Evolutionary conservation across 2,329 filamentous ascomycete species (phyloP), one percentile per base, ranked within the genome.

Genomic region (Penicillium sp.): DNA sequence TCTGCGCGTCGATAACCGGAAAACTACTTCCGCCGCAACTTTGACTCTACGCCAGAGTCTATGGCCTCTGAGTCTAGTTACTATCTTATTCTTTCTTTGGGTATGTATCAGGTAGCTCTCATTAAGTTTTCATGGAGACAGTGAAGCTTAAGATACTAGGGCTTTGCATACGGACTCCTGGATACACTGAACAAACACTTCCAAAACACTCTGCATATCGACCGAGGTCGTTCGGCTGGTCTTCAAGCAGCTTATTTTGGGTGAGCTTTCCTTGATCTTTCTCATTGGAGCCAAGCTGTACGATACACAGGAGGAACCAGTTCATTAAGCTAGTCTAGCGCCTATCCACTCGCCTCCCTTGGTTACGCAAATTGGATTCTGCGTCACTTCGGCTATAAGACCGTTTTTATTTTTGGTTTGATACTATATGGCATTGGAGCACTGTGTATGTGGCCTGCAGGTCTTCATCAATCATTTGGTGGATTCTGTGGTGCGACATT

Each of bases 361-460:
- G 81, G 79, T 24, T 81, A 82, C 60, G 81, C 81, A 49, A 81
- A 80, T 46, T 83, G 80, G 76, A 79, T 93, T 59, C 79, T 95
- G 8, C 84, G 90, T 21, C 83, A 84, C 56, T 90, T 88, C 50
- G 91, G 91, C 3, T 95, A 91, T 76, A 90, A 91, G 63, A 86
- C 86, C 43, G 91, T 90, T 0, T 93, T 95, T 65, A 93, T 95
- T 58, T 80, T 87, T 27, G 90, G 90, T 37, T 79, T 92, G 7
- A 80, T 76, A 56, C 81, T 91, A 45, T 90, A 91, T 71, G 86
- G 88, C 1, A 80, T 85, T 5, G 89, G 88, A 1, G 90, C 89
- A 35, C 85, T 93, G 61, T 91, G 92, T 76, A 93, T 93, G 76
- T 95, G 90, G 90, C 90, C 90, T 0, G 89, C 87, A 1, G 89